These are phyloP conservation scores for Trichoderma polysporum DNA, from an alignment of 2,329 filamentous ascomycete genomes.

Conservation along the genomic window DNA sequence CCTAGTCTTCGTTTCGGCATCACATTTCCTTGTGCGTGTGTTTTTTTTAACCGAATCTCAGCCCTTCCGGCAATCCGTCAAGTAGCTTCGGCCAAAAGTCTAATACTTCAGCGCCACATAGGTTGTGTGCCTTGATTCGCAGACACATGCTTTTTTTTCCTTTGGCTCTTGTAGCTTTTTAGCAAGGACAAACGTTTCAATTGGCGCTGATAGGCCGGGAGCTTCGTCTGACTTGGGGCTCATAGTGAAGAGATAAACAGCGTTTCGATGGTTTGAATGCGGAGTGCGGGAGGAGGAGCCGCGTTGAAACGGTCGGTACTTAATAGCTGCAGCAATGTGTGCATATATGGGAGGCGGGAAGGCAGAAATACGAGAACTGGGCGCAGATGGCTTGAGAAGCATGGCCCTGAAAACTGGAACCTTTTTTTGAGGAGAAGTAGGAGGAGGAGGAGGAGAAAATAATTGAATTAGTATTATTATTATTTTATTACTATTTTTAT, in stretches of 20 bases:
- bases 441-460: too few relatives aligned
- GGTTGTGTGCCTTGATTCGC: not conserved
- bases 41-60: not conserved
- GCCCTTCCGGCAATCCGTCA: not conserved
- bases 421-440: not conserved
- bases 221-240: not conserved
- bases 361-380: constrained; percentile 3
- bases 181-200: not conserved
- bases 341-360: not conserved
- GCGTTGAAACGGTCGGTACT: not conserved
- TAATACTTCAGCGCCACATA: not conserved
- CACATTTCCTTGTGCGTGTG: not conserved
- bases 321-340: not conserved
- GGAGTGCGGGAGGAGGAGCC: not conserved
- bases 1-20: not conserved
- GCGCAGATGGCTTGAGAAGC: not conserved
- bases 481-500: too few relatives aligned
- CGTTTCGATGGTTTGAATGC: not conserved
- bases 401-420: not conserved
- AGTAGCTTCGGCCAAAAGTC: constrained; percentile 10
- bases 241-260: not conserved
- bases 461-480: too few relatives aligned
- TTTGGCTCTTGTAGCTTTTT: not conserved
- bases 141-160: not conserved
- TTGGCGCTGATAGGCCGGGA: not conserved